Percentiles rank a stretch among this genome's conserved stretches.
Conservation (phyloP, 108 stramenopile genomes). For the Stephanodiscus triporus region DNA sequence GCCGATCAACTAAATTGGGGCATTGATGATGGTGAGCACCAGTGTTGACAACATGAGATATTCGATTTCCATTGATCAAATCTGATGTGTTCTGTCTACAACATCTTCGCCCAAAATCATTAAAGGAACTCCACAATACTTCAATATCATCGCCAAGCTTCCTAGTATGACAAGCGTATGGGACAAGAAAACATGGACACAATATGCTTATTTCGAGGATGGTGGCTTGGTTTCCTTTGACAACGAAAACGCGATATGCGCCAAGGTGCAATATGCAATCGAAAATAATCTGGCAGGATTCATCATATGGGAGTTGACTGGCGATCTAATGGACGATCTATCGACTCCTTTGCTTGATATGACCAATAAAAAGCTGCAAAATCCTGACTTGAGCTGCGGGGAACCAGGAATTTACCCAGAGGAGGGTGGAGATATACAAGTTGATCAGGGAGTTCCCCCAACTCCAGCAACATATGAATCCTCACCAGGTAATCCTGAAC, state of each 20-base stretch:
- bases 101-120: not conserved
- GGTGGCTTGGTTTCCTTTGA: slow-evolving; percentile 36
- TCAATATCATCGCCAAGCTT: slow-evolving; percentile 48
- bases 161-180: slow-evolving; percentile 30
- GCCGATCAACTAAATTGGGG: slow-evolving; percentile 30
- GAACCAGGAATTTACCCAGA: slow-evolving; percentile 9
- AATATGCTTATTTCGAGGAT: slow-evolving; percentile 33
- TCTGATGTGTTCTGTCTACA: not conserved
- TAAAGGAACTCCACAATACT: slow-evolving; percentile 50
- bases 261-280: slow-evolving; percentile 35
- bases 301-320: slow-evolving; percentile 41
- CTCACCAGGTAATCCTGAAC: not conserved
- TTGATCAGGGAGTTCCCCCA: not conserved
- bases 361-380: slow-evolving; percentile 21
- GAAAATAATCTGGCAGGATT: slow-evolving; percentile 39
- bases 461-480: not conserved
- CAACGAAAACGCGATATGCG: slow-evolving; percentile 39
- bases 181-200: slow-evolving; percentile 28
- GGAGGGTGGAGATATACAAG: not conserved
- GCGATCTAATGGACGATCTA: slow-evolving; percentile 38
- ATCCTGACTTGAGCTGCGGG: slow-evolving; percentile 20
- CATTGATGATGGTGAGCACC: slow-evolving; percentile 33
- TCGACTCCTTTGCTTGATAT: slow-evolving; percentile 40
- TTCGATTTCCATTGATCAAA: not conserved
- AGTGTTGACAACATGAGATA: not conserved